Evolutionary conservation across 2,329 filamentous ascomycete genomes (phyloP).

Genomic region (Phialocephala subalpina): DNA sequence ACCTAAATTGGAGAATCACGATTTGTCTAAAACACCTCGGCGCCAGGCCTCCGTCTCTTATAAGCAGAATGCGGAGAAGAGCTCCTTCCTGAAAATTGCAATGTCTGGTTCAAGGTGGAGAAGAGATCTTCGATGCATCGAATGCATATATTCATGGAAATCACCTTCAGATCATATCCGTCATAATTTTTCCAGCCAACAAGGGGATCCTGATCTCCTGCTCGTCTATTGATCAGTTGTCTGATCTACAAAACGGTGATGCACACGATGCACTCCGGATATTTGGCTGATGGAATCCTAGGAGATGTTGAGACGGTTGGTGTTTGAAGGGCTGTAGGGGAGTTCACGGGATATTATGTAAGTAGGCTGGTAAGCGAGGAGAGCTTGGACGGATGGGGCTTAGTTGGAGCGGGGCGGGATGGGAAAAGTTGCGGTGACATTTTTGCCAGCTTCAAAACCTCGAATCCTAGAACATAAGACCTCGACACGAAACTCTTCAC

Average conservation of each 20-base stretch:
- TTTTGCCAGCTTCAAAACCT: background rate
- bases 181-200: no score
- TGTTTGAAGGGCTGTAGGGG: conserved; percentile 16
- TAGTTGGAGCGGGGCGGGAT: no score
- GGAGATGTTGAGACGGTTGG: conserved; percentile 7
- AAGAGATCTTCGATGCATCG: conserved; percentile 14
- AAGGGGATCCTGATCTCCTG: background rate
- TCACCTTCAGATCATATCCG: no score
- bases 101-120: background rate
- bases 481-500: background rate
- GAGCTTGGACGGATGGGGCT: no score
- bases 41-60: background rate
- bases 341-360: background rate
- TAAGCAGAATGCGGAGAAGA: conserved; percentile 21
- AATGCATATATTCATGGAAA: conserved; percentile 2
- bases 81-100: conserved; percentile 7
- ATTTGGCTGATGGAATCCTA: conserved; percentile 2
- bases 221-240: conserved; percentile 14
- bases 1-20: background rate
- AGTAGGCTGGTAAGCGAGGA: no score
- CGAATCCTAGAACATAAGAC: no score
- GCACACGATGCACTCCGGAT: background rate
- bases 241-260: conserved; percentile 26
- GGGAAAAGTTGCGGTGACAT: no score
- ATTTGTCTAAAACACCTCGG: conserved; percentile 12